phyloP scores from a whole-genome alignment of 1,139 yeast genomes.

The Geotrichum citri-aurantii region DNA sequence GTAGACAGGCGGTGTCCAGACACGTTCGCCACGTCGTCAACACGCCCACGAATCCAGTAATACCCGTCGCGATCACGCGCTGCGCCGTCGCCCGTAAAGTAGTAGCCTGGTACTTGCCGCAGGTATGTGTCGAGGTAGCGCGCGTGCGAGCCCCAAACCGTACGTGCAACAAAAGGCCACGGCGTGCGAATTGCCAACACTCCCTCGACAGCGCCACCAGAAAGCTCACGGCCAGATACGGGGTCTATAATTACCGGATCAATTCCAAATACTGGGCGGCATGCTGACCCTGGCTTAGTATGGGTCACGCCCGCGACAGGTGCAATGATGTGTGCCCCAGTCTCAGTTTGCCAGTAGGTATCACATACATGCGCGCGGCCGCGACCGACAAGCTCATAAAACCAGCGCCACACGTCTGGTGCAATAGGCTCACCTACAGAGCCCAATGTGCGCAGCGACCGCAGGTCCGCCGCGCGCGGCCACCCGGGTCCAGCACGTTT shows the following conservation, averaged over 20 bases:
- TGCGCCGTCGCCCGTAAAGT: constrained; percentile 95
- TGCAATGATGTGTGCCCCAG: constrained; percentile 88
- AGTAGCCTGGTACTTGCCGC: constrained; percentile 86
- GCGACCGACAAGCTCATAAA: constrained; percentile 72
- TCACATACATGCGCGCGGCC: constrained; percentile 72
- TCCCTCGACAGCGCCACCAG: constrained; percentile 87
- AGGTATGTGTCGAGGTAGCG: constrained; percentile 83
- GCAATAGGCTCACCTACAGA: constrained; percentile 93
- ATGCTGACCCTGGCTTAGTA: constrained; percentile 88
- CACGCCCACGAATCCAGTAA: constrained; percentile 94
- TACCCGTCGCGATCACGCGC: constrained; percentile 90
- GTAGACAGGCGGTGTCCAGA: constrained; percentile 91
- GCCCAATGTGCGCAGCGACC: constrained; percentile 66
- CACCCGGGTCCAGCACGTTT: constrained; percentile 74
- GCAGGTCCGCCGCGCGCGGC: constrained; percentile 55
- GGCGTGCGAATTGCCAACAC: constrained; percentile 73
- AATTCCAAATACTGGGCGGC: constrained; percentile 85
- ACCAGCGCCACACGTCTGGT: constrained; percentile 93
- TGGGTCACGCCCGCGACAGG: constrained; percentile 86
- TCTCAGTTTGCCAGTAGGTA: constrained; percentile 94
- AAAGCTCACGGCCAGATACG: constrained; percentile 65
- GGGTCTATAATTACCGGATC: constrained; percentile 81
- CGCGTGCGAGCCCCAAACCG: constrained; percentile 78
- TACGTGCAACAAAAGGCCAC: constrained; percentile 94
- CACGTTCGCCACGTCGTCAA: constrained; percentile 88